phyloP scores from a whole-genome alignment of 2,329 filamentous ascomycete genomes.

The Aspergillus alliaceus region DNA sequence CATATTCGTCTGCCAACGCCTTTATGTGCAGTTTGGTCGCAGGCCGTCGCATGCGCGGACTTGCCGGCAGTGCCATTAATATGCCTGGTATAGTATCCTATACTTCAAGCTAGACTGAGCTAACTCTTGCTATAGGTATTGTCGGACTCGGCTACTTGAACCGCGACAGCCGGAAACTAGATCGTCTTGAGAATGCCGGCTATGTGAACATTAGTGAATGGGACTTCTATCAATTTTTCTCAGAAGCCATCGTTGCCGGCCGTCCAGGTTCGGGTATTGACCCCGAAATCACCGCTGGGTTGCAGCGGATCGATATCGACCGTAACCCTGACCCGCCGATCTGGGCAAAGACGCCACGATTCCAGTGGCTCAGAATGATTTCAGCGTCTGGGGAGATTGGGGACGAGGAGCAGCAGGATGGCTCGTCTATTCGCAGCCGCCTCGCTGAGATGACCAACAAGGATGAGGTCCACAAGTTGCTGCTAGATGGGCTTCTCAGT shows the following conservation, averaged over 20 bases:
- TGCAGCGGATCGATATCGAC: not conserved
- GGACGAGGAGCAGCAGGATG: too few relatives aligned
- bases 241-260: constrained; percentile 10
- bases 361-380: too few relatives aligned
- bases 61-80: constrained; percentile 3
- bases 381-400: too few relatives aligned
- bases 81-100: too few relatives aligned
- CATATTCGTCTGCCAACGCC: constrained; percentile 7
- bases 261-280: not conserved
- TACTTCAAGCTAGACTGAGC: too few relatives aligned
- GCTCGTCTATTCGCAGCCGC: too few relatives aligned
- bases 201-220: not conserved
- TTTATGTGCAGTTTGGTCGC: constrained; percentile 1
- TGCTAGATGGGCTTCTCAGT: too few relatives aligned
- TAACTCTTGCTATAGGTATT: too few relatives aligned
- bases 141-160: not conserved
- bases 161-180: too few relatives aligned
- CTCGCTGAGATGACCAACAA: too few relatives aligned
- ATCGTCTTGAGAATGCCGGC: too few relatives aligned
- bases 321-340: not conserved
- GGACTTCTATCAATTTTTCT: constrained; percentile 9
- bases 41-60: not conserved
- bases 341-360: not conserved
- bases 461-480: too few relatives aligned
- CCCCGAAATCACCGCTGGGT: constrained; percentile 1